A percentile compares a stretch with the other conserved stretches of the same genome.
phyloP scores from a whole-genome alignment of 371 early-diverging fungal genomes.

The Syncephalastrum racemosum region DNA sequence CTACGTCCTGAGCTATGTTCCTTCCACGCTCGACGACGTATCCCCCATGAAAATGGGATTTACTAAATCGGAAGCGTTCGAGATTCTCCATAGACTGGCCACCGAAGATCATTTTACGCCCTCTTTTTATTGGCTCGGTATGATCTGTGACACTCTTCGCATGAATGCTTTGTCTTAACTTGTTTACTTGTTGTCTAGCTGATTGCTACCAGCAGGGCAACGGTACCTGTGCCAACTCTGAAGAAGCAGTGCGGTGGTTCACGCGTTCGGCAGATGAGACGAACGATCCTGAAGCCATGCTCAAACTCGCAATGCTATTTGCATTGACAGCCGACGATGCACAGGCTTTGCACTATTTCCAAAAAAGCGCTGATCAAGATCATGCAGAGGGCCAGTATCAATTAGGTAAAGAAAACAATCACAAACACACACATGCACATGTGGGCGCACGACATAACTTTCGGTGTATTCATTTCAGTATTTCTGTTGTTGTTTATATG shows the following conservation, averaged over 20 bases:
- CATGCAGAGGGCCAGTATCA: slow-evolving; percentile 43
- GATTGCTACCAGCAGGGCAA: slow-evolving; percentile 33
- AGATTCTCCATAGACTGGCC: slow-evolving; percentile 22
- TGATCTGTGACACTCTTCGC: background rate
- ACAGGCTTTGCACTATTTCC: slow-evolving; percentile 20
- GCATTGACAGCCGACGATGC: slow-evolving; percentile 9
- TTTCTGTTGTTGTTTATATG: background rate
- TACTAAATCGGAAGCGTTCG: slow-evolving; percentile 31
- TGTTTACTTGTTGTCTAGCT: slow-evolving; percentile 5
- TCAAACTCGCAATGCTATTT: slow-evolving; percentile 29
- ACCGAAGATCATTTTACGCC: slow-evolving; percentile 27
- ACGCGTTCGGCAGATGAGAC: slow-evolving; percentile 25
- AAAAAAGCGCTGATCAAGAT: slow-evolving; percentile 25
- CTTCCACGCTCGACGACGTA: background rate
- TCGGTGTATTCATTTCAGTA: background rate
- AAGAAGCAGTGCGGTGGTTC: slow-evolving; percentile 27
- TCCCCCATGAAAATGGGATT: slow-evolving; percentile 1
- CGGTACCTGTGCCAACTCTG: slow-evolving; percentile 21
- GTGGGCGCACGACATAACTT: too few relatives aligned
- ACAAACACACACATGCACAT: too few relatives aligned
- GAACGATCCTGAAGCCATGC: slow-evolving; percentile 26
- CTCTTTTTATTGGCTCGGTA: slow-evolving; percentile 45
- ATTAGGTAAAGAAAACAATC: slow-evolving; percentile 18
- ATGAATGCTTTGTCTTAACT: background rate
- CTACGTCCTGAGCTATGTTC: slow-evolving; percentile 38